These are phyloP conservation scores for Talaromyces sp. DNA, from an alignment of 2,329 filamentous ascomycete genomes.

Conservation along the genomic window DNA sequence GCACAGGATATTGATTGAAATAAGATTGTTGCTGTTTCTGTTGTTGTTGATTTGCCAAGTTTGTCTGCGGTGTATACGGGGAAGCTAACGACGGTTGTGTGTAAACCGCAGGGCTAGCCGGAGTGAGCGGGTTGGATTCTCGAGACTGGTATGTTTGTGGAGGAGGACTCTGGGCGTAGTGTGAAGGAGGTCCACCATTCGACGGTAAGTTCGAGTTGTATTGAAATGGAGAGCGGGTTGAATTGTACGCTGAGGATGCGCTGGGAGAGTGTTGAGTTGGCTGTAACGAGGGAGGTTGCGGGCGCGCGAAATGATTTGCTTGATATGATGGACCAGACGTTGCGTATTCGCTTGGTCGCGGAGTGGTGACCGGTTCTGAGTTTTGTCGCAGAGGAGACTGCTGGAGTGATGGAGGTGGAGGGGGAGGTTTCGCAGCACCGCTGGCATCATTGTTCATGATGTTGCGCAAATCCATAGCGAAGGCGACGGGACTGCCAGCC, in stretches of 20 bases:
- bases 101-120: conserved; percentile 26
- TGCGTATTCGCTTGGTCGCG: conserved; percentile 22
- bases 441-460: conserved; percentile 50
- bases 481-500: conserved; percentile 21
- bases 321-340: conserved; percentile 27
- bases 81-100: conserved; percentile 32
- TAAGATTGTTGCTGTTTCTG: conserved; percentile 36
- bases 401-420: conserved; percentile 26
- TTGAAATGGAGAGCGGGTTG: conserved; percentile 41
- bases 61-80: conserved; percentile 40
- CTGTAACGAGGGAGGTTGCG: conserved; percentile 45
- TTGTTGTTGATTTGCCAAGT: conserved; percentile 26
- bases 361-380: conserved; percentile 27
- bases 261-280: conserved; percentile 45
- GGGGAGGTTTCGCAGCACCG: conserved; percentile 30
- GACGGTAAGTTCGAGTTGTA: conserved; percentile 33
- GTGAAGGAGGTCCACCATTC: conserved; percentile 29
- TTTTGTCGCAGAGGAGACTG: conserved; percentile 29
- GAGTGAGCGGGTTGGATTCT: conserved; percentile 32
- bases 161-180: conserved; percentile 34
- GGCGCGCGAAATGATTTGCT: conserved; percentile 28
- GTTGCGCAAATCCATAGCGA: conserved; percentile 52
- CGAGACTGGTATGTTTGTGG: conserved; percentile 32
- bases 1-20: conserved; percentile 36
- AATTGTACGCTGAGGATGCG: conserved; percentile 38